These are phyloP conservation scores for Pleurotus cornucopiae DNA, from an alignment of 768 basidiomycete species.

Conservation along the genomic window DNA sequence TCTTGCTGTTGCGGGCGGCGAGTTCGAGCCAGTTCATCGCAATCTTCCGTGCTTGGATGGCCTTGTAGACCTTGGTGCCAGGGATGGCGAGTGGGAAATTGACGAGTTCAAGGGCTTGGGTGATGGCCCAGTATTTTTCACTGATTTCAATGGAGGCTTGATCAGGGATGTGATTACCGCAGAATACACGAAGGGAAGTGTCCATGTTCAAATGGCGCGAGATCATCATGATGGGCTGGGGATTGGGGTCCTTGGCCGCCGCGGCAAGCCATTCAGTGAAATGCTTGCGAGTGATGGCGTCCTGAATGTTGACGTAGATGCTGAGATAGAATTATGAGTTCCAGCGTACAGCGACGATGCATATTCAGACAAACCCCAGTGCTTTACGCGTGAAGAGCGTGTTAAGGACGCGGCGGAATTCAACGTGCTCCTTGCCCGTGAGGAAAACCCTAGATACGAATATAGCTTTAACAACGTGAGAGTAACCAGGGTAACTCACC, in stretches of 20 bases:
- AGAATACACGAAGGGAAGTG: constrained; percentile 93
- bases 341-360: constrained; percentile 8
- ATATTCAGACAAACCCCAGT: constrained; percentile 57
- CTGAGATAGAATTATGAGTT: constrained; percentile 30
- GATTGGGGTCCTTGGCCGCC: constrained; percentile 40
- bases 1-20: constrained; percentile 78
- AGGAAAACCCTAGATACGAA: constrained; percentile 94
- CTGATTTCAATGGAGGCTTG: constrained; percentile 75
- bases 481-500: constrained; percentile 42
- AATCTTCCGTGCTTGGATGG: constrained; percentile 84
- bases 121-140: constrained; percentile 96
- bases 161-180: constrained; percentile 85
- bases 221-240: constrained; percentile 78
- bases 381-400: constrained; percentile 92
- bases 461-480: constrained; percentile 79
- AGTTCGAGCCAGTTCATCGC: constrained; percentile 77
- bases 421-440: constrained; percentile 85
- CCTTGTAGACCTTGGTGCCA: constrained; percentile 94
- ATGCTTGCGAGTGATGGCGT: constrained; percentile 74
- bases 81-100: constrained; percentile 96
- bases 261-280: constrained; percentile 68
- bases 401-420: constrained; percentile 88
- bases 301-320: constrained; percentile 82
- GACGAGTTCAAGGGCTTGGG: constrained; percentile 92
- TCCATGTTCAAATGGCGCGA: constrained; percentile 96